Evolutionary conservation across 1,284 basidiomycete species (phyloP), one percentile per base, ranked within the genome.

Genomic region (Rhizopogon parksii): DNA sequence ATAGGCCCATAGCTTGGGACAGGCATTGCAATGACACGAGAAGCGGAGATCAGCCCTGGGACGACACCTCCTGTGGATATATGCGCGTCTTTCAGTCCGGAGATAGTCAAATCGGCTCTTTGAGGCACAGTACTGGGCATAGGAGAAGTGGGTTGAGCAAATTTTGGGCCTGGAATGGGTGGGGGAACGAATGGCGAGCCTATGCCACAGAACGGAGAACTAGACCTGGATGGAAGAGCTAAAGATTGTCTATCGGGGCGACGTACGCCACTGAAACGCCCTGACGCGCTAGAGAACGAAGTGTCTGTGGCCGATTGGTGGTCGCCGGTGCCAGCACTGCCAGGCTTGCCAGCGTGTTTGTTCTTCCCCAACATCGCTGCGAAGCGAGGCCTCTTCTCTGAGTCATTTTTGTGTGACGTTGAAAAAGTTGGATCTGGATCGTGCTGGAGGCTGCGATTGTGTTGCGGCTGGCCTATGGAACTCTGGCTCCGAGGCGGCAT

Each of bases 21-120:
- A n/a, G 42, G 42, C 42, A 30, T 17, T 6, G 42, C 42, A 21
- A 45, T 34, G 30, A 48, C 21, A 17, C 46, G 46, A 21, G 45
- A 49, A 30, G 47, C 19, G 15, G 47, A 47, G 0, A 49, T 49
- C 6, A 34, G 19, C 47, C 47, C 47, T 12, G 47, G 49, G 9
- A 49, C 46, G 2, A 46, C 43, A 21, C 47, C 46, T 21, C 9
- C 27, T 14, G 47, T 49, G 47, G 47, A 49, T 49, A 49, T 49
- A 49, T 49, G 47, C 46, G 46, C 47, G 25, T 49, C 47, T 17
- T 48, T 27, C 6, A 49, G 7, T 11, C 47, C 45, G 8, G 47
- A 49, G 14, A 49, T 47, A 9, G 47, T 47, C n/a, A 49, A 25
- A 25, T 47, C 46, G 11, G 30, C 30, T 34, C 46, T 25, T 25